phyloP scores from a whole-genome alignment of 805 yeast species.

The Candida nitratophila region DNA sequence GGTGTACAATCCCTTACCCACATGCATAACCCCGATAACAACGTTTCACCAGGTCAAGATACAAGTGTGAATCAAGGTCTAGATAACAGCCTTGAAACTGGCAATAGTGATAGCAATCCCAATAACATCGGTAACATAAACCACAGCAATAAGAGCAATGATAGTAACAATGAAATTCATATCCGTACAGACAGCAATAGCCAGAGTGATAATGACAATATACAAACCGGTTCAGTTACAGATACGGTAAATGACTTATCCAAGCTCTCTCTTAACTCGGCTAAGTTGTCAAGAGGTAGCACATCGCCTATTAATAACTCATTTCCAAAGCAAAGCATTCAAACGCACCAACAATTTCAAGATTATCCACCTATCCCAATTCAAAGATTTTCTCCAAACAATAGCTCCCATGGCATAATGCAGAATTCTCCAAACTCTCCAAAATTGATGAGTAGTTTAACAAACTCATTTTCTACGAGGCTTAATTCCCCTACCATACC shows the following conservation, averaged over 20 bases:
- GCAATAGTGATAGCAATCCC: too few species aligned
- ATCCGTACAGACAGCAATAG: neutral
- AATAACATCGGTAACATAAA: too few species aligned
- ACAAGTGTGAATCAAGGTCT: too few species aligned
- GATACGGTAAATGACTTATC: neutral
- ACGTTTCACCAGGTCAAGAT: too few species aligned
- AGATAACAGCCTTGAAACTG: too few species aligned
- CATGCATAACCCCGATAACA: neutral
- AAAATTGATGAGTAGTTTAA: neutral
- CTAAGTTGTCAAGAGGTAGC: neutral
- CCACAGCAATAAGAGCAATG: neutral
- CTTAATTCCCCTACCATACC: neutral
- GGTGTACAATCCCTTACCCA: constrained; percentile 14
- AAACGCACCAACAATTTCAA: neutral
- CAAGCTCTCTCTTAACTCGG: neutral
- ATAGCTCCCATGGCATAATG: neutral
- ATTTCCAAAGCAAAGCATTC: neutral
- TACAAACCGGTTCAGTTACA: too few species aligned
- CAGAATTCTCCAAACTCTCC: constrained; percentile 1
- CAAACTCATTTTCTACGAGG: neutral
- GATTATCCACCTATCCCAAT: neutral
- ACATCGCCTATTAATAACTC: neutral
- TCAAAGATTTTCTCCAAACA: neutral
- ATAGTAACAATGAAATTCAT: neutral
- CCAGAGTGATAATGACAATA: neutral